Evolutionary conservation across 371 early-diverging fungal genomes (phyloP).

Genomic region (Mucor indicus): DNA sequence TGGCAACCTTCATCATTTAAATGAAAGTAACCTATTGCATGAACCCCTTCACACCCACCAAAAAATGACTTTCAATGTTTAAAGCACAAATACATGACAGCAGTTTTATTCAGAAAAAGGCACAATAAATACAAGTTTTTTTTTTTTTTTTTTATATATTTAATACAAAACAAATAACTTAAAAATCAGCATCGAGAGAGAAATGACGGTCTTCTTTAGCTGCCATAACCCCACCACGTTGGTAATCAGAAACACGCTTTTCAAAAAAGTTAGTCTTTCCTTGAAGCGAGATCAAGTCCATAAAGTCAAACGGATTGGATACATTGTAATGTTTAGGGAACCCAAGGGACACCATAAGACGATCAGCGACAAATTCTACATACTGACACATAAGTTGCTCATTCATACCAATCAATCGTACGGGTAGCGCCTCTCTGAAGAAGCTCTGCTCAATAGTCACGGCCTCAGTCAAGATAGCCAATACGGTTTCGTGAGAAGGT

Average conservation of each 20-base stretch:
- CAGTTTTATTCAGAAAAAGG: no score
- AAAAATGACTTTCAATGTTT: no score
- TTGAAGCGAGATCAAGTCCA: constrained; percentile 99
- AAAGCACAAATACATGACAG: no score
- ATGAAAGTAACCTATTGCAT: no score
- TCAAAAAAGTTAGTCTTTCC: constrained; percentile 99
- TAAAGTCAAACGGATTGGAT: constrained; percentile 99
- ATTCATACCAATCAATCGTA: constrained; percentile 99
- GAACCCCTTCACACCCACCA: no score
- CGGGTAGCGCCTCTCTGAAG: constrained; percentile 94
- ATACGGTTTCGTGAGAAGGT: constrained; percentile 69
- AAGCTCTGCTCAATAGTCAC: constrained; percentile 96
- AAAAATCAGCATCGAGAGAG: constrained; percentile 74
- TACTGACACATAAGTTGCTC: constrained; percentile 94
- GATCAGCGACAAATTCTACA: constrained; percentile 99
- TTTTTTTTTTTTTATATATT: no score
- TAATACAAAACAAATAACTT: no score
- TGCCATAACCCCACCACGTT: constrained; percentile 95
- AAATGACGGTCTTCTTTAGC: constrained; percentile 61
- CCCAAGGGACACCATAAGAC: constrained; percentile 91
- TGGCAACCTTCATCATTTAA: no score
- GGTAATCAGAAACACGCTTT: constrained; percentile 98
- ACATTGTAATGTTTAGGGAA: constrained; percentile 85
- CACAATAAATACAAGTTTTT: no score
- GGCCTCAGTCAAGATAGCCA: constrained; percentile 88